Percentiles rank a stretch among this genome's conserved stretches.
phyloP scores from a whole-genome alignment of 2,329 filamentous ascomycete genomes.

The Westerdykella ornata region DNA sequence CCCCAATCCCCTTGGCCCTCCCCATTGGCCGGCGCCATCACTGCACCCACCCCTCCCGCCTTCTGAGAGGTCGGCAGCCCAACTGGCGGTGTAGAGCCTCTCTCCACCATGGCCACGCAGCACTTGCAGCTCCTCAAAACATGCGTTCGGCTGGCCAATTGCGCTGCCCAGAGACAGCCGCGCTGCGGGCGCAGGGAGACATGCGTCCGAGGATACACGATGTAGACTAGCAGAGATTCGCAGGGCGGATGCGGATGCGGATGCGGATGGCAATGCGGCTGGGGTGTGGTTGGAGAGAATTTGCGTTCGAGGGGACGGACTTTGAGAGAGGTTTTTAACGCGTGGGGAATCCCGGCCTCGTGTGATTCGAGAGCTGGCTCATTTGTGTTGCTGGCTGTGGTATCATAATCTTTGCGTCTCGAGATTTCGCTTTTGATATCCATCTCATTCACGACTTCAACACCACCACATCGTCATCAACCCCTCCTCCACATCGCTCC shows the following conservation, averaged over 20 bases:
- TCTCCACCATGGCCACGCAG: slow-evolving; percentile 9
- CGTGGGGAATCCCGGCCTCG: no score
- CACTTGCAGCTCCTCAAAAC: background rate
- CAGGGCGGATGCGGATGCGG: background rate
- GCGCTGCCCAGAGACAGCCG: background rate
- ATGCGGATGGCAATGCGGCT: background rate
- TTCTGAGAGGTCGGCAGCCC: slow-evolving; percentile 12
- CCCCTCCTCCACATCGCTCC: no score
- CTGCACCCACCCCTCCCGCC: slow-evolving; percentile 1
- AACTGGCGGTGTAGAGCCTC: slow-evolving; percentile 25
- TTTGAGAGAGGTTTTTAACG: no score
- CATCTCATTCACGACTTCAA: background rate
- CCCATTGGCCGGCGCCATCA: slow-evolving; percentile 6
- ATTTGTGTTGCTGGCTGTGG: no score
- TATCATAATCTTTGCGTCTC: no score
- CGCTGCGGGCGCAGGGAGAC: background rate
- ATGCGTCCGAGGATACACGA: no score
- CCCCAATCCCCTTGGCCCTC: no score
- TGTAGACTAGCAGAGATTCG: no score
- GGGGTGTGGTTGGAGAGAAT: no score
- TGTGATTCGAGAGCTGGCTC: no score
- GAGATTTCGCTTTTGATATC: background rate
- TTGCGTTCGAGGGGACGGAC: no score
- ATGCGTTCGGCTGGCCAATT: background rate
- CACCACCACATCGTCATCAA: background rate